Percentiles rank a stretch among this genome's conserved stretches.
Conservation (phyloP, 2,329 filamentous ascomycete species). For the Alternaria angustiovoidea region DNA sequence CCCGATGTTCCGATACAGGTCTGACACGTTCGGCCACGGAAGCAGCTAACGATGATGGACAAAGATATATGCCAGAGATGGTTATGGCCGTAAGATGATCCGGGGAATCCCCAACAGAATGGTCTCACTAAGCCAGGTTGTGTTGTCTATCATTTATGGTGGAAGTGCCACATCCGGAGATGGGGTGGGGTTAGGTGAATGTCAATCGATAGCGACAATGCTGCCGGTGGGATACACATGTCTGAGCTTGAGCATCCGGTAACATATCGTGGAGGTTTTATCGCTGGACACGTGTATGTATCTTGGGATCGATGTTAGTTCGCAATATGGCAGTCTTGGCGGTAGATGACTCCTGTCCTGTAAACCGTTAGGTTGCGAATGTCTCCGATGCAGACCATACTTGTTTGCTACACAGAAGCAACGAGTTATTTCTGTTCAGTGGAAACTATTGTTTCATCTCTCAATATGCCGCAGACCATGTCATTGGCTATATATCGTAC, state of each 20-base stretch:
- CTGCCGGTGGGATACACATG: neutral
- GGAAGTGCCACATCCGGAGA: neutral
- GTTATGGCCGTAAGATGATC: neutral
- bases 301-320: neutral
- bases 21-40: neutral
- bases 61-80: neutral
- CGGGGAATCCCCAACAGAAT: neutral
- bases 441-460: neutral
- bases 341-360: neutral
- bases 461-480: neutral
- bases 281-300: neutral
- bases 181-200: neutral
- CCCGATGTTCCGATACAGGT: neutral
- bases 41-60: neutral
- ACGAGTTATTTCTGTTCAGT: neutral
- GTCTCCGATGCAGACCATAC: neutral
- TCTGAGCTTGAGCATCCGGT: neutral
- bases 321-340: neutral
- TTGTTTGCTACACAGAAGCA: neutral
- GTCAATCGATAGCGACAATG: neutral
- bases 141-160: neutral
- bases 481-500: slow-evolving; percentile 5
- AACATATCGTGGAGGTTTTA: neutral
- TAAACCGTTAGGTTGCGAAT: neutral
- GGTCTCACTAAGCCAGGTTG: neutral